Evolutionary conservation across 352 stramenopile genomes (phyloP), one percentile per base, ranked within the genome.

Genomic region (Pythium biforme): DNA sequence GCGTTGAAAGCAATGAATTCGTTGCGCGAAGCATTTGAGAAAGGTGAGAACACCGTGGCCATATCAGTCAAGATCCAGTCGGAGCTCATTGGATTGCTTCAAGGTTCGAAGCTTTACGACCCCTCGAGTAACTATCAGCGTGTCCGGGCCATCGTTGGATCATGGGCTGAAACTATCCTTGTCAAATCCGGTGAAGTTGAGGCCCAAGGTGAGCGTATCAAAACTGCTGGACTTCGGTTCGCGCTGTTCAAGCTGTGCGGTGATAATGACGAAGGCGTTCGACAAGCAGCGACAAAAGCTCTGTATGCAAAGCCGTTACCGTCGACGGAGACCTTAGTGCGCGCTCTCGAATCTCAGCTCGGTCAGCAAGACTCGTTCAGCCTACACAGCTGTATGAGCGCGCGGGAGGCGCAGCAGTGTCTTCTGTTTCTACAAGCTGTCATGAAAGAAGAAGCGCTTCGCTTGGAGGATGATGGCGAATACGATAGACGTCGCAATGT

Each of bases 1-100:
- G 83, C 80, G 5, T n/a, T 92, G 3, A 86, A 89, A 62, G 69
- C 80, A 11, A 87, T 92, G 59, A 80, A 74, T 5, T 66, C 78
- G 1, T 66, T 90, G 2, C 73, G 75, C 19, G 27, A 55, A 37
- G 77, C 80, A 8, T 92, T 88, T 25, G 64, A 70, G 2, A 25
- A 31, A 11, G 26, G 66, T 6, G 79, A 70, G 3, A 47, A 70
- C 1, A 26, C 54, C 15, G 6, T 19, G 12, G 52, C 62, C 2
- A 72, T 88, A 25, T 62, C 69, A 11, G 11, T 23, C 6, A 89
- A 75, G 25, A 70, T 94, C 17, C 68, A 68, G 10, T 55, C 66
- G 12, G 83, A 92, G 54, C 61, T 94, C 1, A 70, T 76, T 20
- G 77, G 68, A 8, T 53, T 94, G 39, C 62, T 90, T 7, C 73